phyloP scores from a whole-genome alignment of 2,329 filamentous ascomycete species.

The Hirsutella minnesotensis region DNA sequence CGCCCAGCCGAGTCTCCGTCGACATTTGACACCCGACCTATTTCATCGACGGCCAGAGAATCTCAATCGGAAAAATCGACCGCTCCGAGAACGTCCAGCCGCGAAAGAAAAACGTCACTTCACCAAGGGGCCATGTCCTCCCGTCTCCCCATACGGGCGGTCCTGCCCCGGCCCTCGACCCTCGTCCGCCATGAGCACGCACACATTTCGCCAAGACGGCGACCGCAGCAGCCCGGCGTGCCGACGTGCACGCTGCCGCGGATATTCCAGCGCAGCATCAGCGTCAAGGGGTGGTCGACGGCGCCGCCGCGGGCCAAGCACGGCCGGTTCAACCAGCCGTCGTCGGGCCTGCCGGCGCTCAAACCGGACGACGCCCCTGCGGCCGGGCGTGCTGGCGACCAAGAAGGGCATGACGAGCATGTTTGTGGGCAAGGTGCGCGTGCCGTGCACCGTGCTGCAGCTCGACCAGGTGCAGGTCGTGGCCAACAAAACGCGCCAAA shows the following conservation, averaged over 20 bases:
- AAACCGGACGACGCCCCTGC: constrained; percentile 48
- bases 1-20: not conserved
- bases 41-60: not conserved
- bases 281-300: constrained; percentile 51
- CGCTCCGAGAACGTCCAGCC: too few species aligned
- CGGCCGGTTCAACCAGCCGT: constrained; percentile 48
- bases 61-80: not conserved
- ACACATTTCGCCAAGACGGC: constrained; percentile 25
- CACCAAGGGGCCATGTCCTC: constrained; percentile 26
- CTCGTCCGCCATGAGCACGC: constrained; percentile 13
- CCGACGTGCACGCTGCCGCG: not conserved
- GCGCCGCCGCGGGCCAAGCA: constrained; percentile 38
- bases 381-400: constrained; percentile 71
- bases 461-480: constrained; percentile 87
- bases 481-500: constrained; percentile 66
- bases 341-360: constrained; percentile 46
- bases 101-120: too few species aligned
- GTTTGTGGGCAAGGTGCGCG: constrained; percentile 67
- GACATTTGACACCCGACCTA: not conserved
- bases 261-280: not conserved
- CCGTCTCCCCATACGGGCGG: constrained; percentile 31
- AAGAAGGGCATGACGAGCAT: constrained; percentile 96
- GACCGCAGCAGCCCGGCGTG: constrained; percentile 32
- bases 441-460: constrained; percentile 84
- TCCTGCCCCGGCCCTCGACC: constrained; percentile 24